Evolutionary conservation across 345 rosid genomes (phyloP), one percentile per base, ranked within the genome.

Genomic region (Brassica nigra): DNA sequence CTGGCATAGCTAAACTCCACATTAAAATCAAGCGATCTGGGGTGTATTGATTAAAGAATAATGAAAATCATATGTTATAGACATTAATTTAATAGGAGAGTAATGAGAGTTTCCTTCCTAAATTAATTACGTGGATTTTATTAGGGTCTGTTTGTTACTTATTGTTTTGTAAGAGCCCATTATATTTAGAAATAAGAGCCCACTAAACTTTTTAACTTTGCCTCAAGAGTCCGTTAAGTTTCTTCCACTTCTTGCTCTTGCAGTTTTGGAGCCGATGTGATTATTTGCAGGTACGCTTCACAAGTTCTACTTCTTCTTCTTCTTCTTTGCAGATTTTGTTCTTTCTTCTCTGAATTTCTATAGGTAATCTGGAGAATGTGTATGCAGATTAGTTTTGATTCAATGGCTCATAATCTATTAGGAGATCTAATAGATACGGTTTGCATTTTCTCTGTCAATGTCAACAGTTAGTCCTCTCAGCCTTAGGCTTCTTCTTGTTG

Each of bases 381-480:
- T 4, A 44, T 42, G 14, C 47, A 39, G 12, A 42, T 10, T 10
- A 42, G 49, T 42, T 9, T 42, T 42, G 49, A 11, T 42, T 42
- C 12, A 39, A 2, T 47, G 18, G 49, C 34, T 31, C 28, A 30
- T 62, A 61, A 73, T 67, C 18, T 18, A 18, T 18, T 18, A 18
- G 18, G 18, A 18, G 18, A 18, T 18, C 18, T 18, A 18, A 18
- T 18, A 18, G 18, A 69, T 59, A 86, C 86, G 16, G 74, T 82
- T 16, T 75, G 88, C 5, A 28, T 90, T 65, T 88, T 89, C 12
- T 87, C 89, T 1, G 20, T 87, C 29, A 84, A 82, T 75, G 80
- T 81, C 34, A 39, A 11, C 31, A 1, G 2, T 28, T 77, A 18
- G 8, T 44, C 3, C 18, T 73, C 77, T 73, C 73, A 79, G 20